phyloP scores from a whole-genome alignment of 2,329 filamentous ascomycete genomes.

The Whalleya microplaca region DNA sequence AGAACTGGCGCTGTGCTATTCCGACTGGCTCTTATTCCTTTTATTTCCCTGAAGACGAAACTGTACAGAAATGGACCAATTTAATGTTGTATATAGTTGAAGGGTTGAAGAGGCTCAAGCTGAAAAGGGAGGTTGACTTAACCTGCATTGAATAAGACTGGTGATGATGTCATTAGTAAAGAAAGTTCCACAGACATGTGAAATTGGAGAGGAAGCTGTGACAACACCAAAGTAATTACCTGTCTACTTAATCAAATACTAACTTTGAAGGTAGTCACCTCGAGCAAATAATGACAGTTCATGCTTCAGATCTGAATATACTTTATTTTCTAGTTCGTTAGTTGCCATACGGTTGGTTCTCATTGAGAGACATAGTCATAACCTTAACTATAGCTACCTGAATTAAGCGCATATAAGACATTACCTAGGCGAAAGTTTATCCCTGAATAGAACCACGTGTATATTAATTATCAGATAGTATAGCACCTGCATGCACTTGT shows the following conservation, averaged over 20 bases:
- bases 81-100: not conserved
- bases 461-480: too few relatives aligned
- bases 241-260: not conserved
- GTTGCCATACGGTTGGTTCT: too few relatives aligned
- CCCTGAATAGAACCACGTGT: too few relatives aligned
- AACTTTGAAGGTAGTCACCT: too few relatives aligned
- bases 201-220: slow-evolving; percentile 1
- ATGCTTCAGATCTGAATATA: too few relatives aligned
- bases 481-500: too few relatives aligned
- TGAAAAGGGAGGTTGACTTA: slow-evolving; percentile 10
- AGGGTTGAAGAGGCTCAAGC: slow-evolving; percentile 8
- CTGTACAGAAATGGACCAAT: not conserved
- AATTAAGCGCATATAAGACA: too few relatives aligned
- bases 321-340: too few relatives aligned
- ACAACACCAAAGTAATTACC: not conserved
- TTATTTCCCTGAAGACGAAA: not conserved
- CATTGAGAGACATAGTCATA: too few relatives aligned
- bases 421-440: too few relatives aligned
- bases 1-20: not conserved
- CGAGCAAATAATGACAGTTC: too few relatives aligned
- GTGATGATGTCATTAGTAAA: slow-evolving; percentile 21
- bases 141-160: not conserved
- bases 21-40: not conserved
- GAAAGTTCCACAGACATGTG: slow-evolving; percentile 16
- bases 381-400: too few relatives aligned